Conservation (phyloP, 805 yeast species). For the Yarrowia sp. region DNA sequence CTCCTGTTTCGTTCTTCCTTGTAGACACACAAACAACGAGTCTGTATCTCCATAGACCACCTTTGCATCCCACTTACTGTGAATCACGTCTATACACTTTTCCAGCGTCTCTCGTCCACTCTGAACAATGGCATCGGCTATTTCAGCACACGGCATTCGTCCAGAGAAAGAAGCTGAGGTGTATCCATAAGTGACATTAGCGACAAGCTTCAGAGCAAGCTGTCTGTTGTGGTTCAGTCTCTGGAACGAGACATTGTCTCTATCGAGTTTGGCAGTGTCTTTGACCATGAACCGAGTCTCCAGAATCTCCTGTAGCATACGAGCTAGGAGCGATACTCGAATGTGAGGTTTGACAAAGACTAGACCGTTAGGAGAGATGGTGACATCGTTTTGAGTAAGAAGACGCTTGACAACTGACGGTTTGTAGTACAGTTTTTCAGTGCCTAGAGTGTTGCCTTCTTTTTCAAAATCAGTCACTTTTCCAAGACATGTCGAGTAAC, state of each 20-base stretch:
- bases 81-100: conserved; percentile 67
- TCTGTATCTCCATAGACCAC: conserved; percentile 98
- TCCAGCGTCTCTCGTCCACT: conserved; percentile 84
- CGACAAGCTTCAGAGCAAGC: conserved; percentile 80
- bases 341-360: conserved; percentile 66
- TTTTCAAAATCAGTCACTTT: conserved; percentile 36
- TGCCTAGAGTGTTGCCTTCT: conserved; percentile 41
- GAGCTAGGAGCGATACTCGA: conserved; percentile 71
- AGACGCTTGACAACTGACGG: conserved; percentile 53
- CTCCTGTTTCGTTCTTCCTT: conserved; percentile 71
- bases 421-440: conserved; percentile 48
- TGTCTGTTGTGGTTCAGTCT: conserved; percentile 73
- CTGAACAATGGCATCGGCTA: conserved; percentile 92
- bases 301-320: conserved; percentile 79
- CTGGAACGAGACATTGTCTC: conserved; percentile 36
- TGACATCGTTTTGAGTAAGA: conserved; percentile 52
- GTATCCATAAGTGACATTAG: conserved; percentile 96
- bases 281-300: conserved; percentile 79
- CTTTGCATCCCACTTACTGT: conserved; percentile 74
- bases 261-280: conserved; percentile 57
- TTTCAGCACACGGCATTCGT: conserved; percentile 93
- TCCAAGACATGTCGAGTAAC: conserved; percentile 46
- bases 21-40: conserved; percentile 84
- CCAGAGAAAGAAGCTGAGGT: conserved; percentile 94
- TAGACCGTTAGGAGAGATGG: conserved; percentile 82